These are phyloP conservation scores for Omphalotus olearius DNA, from an alignment of 1,284 basidiomycete genomes.

Conservation along the genomic window DNA sequence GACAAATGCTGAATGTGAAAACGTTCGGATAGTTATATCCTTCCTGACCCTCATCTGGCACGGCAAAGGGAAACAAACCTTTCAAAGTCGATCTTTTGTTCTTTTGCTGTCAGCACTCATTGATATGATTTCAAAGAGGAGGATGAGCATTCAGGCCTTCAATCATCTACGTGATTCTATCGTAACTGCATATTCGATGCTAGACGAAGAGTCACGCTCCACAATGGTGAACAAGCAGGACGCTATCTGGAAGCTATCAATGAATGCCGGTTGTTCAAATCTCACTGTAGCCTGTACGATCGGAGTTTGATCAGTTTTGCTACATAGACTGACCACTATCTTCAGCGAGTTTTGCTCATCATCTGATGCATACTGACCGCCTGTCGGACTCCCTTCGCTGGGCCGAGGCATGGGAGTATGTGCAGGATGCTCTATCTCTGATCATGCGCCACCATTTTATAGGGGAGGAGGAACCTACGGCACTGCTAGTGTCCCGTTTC, in stretches of 20 bases:
- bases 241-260: conserved; percentile 25
- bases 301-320: not conserved
- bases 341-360: conserved; percentile 49
- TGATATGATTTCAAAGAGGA: not conserved
- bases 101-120: conserved; percentile 3
- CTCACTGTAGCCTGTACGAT: conserved; percentile 31
- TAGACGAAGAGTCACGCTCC: conserved; percentile 16
- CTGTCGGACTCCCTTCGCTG: conserved; percentile 31
- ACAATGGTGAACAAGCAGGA: conserved; percentile 18
- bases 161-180: conserved; percentile 4
- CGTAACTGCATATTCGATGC: conserved; percentile 22
- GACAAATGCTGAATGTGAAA: conserved; percentile 1
- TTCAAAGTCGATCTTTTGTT: conserved; percentile 6
- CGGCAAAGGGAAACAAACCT: conserved; percentile 1
- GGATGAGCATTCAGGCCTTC: not conserved
- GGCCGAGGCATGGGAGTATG: conserved; percentile 51
- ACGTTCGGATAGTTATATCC: conserved; percentile 3
- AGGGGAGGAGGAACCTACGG: conserved; percentile 44
- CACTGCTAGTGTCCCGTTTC: conserved; percentile 40
- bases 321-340: conserved; percentile 5
- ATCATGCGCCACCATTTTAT: conserved; percentile 39
- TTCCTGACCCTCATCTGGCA: conserved; percentile 10
- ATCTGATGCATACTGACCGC: conserved; percentile 29
- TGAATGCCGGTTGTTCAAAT: conserved; percentile 23
- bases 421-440: conserved; percentile 45